These are phyloP conservation scores for Borovskyia barvae DNA, from an alignment of 208 protist genomes.

Conservation along the genomic window DNA sequence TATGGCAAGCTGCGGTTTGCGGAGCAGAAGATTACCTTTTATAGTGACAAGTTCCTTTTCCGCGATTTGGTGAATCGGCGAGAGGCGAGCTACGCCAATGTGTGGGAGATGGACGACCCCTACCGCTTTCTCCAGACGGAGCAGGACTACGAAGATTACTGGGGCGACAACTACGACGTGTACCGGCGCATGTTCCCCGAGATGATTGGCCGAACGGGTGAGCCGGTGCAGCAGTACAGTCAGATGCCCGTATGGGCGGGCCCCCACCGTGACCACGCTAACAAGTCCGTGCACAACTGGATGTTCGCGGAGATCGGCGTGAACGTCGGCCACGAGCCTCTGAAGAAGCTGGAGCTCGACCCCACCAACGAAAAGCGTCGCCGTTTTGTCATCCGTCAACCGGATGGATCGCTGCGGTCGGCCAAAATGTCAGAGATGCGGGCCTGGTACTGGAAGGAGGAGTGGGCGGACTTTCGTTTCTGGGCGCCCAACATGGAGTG, in stretches of 20 bases:
- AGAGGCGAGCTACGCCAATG: constrained; percentile 93
- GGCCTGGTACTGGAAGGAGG: constrained; percentile 94
- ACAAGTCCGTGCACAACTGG: constrained; percentile 93
- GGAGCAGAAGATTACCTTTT: constrained; percentile 93
- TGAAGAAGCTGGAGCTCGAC: constrained; percentile 92
- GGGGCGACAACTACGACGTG: constrained; percentile 94
- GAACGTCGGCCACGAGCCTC: constrained; percentile 90
- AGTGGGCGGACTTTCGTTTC: constrained; percentile 94
- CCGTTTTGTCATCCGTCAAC: constrained; percentile 91
- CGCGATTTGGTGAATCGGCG: constrained; percentile 90
- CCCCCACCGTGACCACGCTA: constrained; percentile 88
- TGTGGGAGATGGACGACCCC: constrained; percentile 95
- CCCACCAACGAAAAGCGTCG: constrained; percentile 93
- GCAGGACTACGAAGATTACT: constrained; percentile 93
- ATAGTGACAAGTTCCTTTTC: constrained; percentile 93
- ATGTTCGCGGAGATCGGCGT: constrained; percentile 94
- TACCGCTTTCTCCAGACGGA: constrained; percentile 94
- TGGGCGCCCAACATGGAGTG: constrained; percentile 94
- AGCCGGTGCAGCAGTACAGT: constrained; percentile 93
- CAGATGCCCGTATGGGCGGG: constrained; percentile 92
- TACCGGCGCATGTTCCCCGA: constrained; percentile 94
- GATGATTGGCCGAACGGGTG: constrained; percentile 89
- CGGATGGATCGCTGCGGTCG: constrained; percentile 91
- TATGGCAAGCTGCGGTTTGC: constrained; percentile 93
- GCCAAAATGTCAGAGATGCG: constrained; percentile 96